Base-by-base conservation (phyloP, 345 rosid genomes). In the Pseudoturritis turrita region DNA sequence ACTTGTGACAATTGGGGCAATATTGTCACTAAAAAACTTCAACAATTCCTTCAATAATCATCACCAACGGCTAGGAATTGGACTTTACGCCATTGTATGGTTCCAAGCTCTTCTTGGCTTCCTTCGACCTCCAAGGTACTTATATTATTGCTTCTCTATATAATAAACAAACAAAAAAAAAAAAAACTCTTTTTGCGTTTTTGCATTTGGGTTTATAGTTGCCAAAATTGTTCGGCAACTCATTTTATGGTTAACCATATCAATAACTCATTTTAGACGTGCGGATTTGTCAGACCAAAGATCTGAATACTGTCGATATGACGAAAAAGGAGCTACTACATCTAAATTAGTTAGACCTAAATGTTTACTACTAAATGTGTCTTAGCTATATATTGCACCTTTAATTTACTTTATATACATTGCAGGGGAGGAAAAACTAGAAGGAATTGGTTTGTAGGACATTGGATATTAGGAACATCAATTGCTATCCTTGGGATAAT, bases 41-140 rank as follows among this genome's bases (percentile, higher is more conserved):
- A 81, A 71, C 73, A 92, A 92, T 73, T 81, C 88, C 21, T 92
- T 92, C 82, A 73, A 76, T 63, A 92, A 92, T 76, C 72, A 75
- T 63, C 98, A 92, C 71, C 98, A 88, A 81, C 82, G 87, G 52
- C 73, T 92, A 13, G 96, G 96, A 18, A 53, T 88, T 35, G 88
- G 79, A 3, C 69, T 88, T 14, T 92, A 92, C 21, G 87, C 76
- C 6, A 70, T 86, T 49, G 80, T 88, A 45, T 92, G 96, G 96
- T 41, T 92, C 78, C 98, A 90, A 80, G 86, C 84, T 56, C 61
- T 92, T 19, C 41, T 80, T 29, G 96, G 93, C 22, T 73, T 87
- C 58, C 44, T 86, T 28, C 80, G 96, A 65, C 93, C 98, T 15
- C 33, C 73, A 19, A 88, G 96, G 98, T 88, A 87, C 39, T 36